phyloP scores from a whole-genome alignment of 352 stramenopile genomes.

The Phytophthora cryptogea region DNA sequence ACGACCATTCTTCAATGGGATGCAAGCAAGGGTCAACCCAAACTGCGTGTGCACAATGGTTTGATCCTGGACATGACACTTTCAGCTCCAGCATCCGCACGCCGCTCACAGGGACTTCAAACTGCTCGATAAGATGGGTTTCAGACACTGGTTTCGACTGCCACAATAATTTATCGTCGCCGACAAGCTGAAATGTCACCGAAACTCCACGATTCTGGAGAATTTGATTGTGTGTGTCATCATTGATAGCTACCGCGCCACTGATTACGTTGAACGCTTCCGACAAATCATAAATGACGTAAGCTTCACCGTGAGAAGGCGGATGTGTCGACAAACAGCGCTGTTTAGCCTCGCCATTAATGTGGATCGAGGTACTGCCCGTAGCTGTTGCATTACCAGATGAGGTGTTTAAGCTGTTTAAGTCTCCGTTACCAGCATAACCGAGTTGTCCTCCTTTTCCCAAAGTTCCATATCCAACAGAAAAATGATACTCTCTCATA shows the following conservation, averaged over 20 bases:
- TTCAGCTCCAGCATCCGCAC: conserved; percentile 83
- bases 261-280: conserved; percentile 60
- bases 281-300: conserved; percentile 82
- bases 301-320: conserved; percentile 67
- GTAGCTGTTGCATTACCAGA: conserved; percentile 21
- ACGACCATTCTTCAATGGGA: conserved; percentile 74
- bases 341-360: conserved; percentile 69
- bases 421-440: conserved; percentile 64
- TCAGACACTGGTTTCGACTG: conserved; percentile 68
- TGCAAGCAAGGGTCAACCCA: conserved; percentile 81
- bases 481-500: conserved; percentile 79
- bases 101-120: conserved; percentile 57
- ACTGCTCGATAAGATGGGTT: conserved; percentile 44
- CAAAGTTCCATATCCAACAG: conserved; percentile 79
- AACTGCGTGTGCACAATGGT: conserved; percentile 79
- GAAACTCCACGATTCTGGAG: conserved; percentile 59
- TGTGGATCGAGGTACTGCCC: conserved; percentile 45
- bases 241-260: conserved; percentile 76
- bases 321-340: conserved; percentile 83
- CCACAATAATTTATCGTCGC: conserved; percentile 74
- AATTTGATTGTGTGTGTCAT: conserved; percentile 64
- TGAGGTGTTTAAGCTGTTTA: conserved; percentile 23
- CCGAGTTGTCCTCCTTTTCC: conserved; percentile 76
- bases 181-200: conserved; percentile 71
- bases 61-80: conserved; percentile 71